These are phyloP conservation scores for Metschnikowia koreensis DNA, from an alignment of 805 yeast species.

Conservation along the genomic window DNA sequence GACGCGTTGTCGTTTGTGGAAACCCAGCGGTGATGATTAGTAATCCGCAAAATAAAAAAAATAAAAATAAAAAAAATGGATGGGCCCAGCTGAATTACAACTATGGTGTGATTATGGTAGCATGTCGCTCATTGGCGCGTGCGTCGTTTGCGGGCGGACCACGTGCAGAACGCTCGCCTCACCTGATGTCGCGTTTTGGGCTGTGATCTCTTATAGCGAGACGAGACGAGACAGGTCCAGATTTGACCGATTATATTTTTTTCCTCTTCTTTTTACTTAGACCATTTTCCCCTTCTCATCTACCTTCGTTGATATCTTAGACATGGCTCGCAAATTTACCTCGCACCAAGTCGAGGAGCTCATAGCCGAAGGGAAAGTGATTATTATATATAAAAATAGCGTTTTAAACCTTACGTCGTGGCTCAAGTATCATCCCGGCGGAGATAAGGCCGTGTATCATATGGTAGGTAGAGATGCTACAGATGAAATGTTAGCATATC, in stretches of 20 bases:
- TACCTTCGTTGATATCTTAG: neutral
- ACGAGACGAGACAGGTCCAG: neutral
- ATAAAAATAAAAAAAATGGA: too few species aligned
- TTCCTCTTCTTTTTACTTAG: neutral
- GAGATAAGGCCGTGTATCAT: constrained; percentile 79
- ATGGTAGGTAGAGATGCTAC: constrained; percentile 89
- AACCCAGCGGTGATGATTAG: constrained; percentile 43
- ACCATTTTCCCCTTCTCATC: neutral
- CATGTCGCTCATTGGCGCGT: neutral
- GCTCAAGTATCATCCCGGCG: constrained; percentile 83
- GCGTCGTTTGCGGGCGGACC: neutral
- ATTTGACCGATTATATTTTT: neutral
- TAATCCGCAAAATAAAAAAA: neutral
- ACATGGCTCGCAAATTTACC: constrained; percentile 19
- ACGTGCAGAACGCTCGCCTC: constrained; percentile 1
- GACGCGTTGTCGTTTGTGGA: constrained; percentile 85
- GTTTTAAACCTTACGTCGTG: constrained; percentile 70
- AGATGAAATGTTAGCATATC: constrained; percentile 87
- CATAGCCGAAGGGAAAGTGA: constrained; percentile 65
- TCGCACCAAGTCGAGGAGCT: constrained; percentile 48
- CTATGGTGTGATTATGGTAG: neutral
- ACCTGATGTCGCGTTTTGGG: constrained; percentile 7
- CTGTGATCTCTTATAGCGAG: neutral
- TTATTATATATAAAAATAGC: constrained; percentile 60
- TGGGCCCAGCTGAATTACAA: too few species aligned